Conservation (phyloP, 1,284 basidiomycete genomes). For the Amylostereum areolatum region DNA sequence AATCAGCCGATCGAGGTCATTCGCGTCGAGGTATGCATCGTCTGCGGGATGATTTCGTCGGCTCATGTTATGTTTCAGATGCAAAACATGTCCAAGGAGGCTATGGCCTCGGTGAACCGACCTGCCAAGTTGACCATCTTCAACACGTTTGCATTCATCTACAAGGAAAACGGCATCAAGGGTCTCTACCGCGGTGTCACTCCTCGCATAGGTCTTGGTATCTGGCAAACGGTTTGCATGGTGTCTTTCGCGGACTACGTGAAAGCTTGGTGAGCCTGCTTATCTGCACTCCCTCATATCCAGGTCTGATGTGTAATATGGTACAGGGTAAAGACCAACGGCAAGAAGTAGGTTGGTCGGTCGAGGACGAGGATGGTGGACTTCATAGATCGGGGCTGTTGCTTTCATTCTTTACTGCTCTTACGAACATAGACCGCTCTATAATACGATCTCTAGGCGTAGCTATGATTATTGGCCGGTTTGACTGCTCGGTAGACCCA, state of each 20-base stretch:
- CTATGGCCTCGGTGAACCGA: conserved; percentile 59
- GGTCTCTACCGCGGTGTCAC: conserved; percentile 97
- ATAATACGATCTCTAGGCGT: conserved; percentile 1
- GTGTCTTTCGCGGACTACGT: conserved; percentile 96
- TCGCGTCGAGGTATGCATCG: conserved; percentile 69
- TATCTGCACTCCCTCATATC: too few species aligned
- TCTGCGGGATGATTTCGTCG: neutral
- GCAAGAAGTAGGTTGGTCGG: neutral
- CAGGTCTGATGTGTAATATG: too few species aligned
- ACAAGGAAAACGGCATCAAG: conserved; percentile 94
- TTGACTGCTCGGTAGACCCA: too few species aligned
- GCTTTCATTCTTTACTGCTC: neutral
- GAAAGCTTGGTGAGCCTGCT: conserved; percentile 51
- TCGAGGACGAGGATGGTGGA: too few species aligned
- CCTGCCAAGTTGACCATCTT: conserved; percentile 89
- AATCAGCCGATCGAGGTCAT: conserved; percentile 99
- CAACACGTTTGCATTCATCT: conserved; percentile 89
- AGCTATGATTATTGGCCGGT: neutral
- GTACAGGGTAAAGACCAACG: neutral
- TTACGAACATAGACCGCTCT: conserved; percentile 3
- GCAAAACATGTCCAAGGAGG: conserved; percentile 95
- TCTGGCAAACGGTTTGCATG: conserved; percentile 99
- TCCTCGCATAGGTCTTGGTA: conserved; percentile 91
- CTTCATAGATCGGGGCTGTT: too few species aligned
- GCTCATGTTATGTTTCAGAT: conserved; percentile 48